Evolutionary conservation across 805 yeast species (phyloP), one percentile per base, ranked within the genome.

Genomic region (Phaffomyces opuntiae): DNA sequence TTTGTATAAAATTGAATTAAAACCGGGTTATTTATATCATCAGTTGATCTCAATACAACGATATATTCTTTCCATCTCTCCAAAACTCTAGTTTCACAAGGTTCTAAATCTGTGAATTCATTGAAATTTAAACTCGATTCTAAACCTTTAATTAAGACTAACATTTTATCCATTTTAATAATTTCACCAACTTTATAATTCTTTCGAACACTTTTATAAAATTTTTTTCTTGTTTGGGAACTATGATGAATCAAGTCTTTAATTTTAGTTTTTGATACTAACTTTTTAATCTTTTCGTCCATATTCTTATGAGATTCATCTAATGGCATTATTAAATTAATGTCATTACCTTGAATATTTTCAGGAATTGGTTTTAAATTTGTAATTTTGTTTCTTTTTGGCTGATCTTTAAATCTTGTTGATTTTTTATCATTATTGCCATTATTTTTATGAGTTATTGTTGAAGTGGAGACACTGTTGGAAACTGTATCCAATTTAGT

Each of bases 41-140:
- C 80, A 0, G 86, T 78, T n/a, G 77, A 73, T 48, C 91, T 67
- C 1, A 83, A 81, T 2, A 85, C 87, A 3, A 85, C 83, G 26
- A 79, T 66, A 57, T 80, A 87, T 59, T 90, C 96, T 49, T 74
- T 78, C 93, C 96, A 88, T 40, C 88, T 65, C 47, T 86, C 90
- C 9, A 71, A 49, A 1, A 85, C 72, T 43, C 83, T 64, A 0
- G 86, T 70, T 36, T 77, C 78, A 25, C 70, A 68, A 1, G 72
- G 66, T 46, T 77, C 80, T 9, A 63, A 58, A 49, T 81, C 87
- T 13, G 73, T 68, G 48, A 74, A 72, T 6, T 68, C 61, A 12
- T 55, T 57, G 12, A 42, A 40, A 2, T 52, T 47, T 7, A 49
- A 34, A 17, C 9, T 25, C 5, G 45, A 48, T n/a, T 59, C 55